phyloP scores from a whole-genome alignment of 768 basidiomycete species.

The Gymnopilus junonius region DNA sequence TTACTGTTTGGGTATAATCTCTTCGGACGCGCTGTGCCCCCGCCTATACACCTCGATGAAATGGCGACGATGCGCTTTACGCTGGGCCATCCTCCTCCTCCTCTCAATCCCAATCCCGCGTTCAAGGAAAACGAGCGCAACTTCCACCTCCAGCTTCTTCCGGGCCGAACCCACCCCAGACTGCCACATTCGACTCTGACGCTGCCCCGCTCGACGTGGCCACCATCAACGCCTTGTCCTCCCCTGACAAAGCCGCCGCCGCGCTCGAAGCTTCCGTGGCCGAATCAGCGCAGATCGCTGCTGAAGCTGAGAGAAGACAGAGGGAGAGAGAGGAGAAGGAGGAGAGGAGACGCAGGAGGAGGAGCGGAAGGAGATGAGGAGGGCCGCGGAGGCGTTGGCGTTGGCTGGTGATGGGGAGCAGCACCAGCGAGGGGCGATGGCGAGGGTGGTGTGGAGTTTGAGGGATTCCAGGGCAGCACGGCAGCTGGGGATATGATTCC shows the following conservation, averaged over 20 bases:
- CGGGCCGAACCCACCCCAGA: conserved; percentile 14
- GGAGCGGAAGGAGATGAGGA: conserved; percentile 50
- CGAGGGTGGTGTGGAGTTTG: conserved; percentile 50
- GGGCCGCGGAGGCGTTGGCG: conserved; percentile 43
- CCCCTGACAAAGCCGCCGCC: conserved; percentile 38
- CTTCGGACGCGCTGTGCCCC: conserved; percentile 49
- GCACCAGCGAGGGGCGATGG: conserved; percentile 20
- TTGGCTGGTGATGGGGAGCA: neutral
- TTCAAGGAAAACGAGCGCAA: conserved; percentile 2
- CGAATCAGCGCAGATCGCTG: conserved; percentile 43
- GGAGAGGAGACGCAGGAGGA: conserved; percentile 48
- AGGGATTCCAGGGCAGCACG: conserved; percentile 72
- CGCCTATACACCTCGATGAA: conserved; percentile 64
- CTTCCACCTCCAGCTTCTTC: conserved; percentile 1
- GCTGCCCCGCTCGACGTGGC: conserved; percentile 67
- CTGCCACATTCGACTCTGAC: conserved; percentile 66
- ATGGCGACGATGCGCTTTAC: conserved; percentile 43
- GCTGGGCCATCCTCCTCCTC: neutral
- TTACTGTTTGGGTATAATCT: conserved; percentile 65
- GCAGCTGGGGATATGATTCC: conserved; percentile 23
- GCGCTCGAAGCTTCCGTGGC: conserved; percentile 38
- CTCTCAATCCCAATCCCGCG: neutral
- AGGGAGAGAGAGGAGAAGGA: conserved; percentile 60
- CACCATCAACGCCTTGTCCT: conserved; percentile 56
- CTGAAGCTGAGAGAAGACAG: conserved; percentile 40